Conservation (phyloP, 2,329 filamentous ascomycete genomes). For the Stachybotrys elegans region DNA sequence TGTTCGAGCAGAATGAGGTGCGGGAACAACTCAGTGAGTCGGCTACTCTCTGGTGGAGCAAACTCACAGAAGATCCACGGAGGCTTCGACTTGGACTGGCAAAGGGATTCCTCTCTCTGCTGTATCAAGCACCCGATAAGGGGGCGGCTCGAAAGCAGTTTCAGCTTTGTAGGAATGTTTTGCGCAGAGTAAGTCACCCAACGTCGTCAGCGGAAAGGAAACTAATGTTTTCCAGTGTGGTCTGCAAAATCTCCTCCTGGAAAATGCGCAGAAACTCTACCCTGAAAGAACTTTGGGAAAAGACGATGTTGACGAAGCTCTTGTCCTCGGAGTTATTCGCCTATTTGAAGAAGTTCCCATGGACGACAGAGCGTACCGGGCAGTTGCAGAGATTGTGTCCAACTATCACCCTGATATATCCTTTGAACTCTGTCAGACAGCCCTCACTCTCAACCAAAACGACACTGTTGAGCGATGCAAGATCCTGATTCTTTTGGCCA, state of each 20-base stretch:
- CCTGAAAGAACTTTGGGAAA: neutral
- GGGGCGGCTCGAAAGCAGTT: slow-evolving; percentile 5
- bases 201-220: slow-evolving; percentile 10
- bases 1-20: slow-evolving; percentile 6
- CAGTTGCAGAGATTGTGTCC: neutral
- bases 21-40: slow-evolving; percentile 6
- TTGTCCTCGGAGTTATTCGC: neutral
- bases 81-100: slow-evolving; percentile 12
- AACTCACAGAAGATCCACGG: slow-evolving; percentile 11
- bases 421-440: neutral
- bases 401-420: neutral
- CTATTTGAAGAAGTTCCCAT: slow-evolving; percentile 1
- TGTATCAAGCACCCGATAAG: slow-evolving; percentile 10
- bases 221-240: neutral
- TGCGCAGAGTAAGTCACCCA: neutral
- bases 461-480: neutral
- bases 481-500: slow-evolving; percentile 1
- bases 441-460: neutral
- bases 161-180: neutral
- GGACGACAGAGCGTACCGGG: slow-evolving; percentile 1
- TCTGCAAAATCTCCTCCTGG: neutral
- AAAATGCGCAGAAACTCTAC: neutral
- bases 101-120: slow-evolving; percentile 10
- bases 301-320: neutral
- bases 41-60: slow-evolving; percentile 14